Base-by-base conservation (phyloP, 2,329 filamentous ascomycete species). In the Penicillium sp. region DNA sequence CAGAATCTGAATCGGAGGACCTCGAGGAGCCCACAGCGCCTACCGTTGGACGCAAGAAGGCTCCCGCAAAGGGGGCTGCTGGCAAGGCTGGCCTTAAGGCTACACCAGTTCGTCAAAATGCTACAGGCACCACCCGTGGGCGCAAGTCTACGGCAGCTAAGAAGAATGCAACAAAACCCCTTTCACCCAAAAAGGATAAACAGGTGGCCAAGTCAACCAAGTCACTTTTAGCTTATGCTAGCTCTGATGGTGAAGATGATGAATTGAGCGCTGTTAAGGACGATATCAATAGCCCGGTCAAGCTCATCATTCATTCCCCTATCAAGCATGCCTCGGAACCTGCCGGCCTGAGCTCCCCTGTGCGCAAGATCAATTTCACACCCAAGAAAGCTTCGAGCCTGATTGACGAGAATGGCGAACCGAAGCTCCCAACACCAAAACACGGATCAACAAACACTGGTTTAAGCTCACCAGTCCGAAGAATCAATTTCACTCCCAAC, bases 111-210 rank as follows among this genome's bases (percentile, higher is more conserved):
- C 77, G 79, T n/a, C 79, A 77, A 55, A 62, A 73, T 54, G 63
- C 70, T 9, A 61, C 68, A 10, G 66, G 67, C 2, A 50, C 66
- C 24, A 63, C 59, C 5, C 67, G 67, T 31, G 72, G 68, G n/a
- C 68, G 70, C 13, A 72, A 67, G 61, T 69, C 71, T 24, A 65
- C 71, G 49, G 56, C 66, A 54, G 57, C 66, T n/a, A 71, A 70
- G 56, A 71, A 71, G 35, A 61, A 59, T 26, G 58, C 60, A 10
- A 46, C 65, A 10, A 69, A 78, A 55, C 77, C 77, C 19, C 65
- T 81, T 27, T 81, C 78, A 13, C 79, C 79, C 1, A 81, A 81
- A 69, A 81, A 81, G 61, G 71, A 75, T 29, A 79, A 74, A 8
- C 78, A 81, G 59, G 67, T 81, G 37, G 72, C 77, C 19, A 80